Percentiles rank a stretch among this genome's conserved stretches.
These are phyloP conservation scores for Sugiyamaella paludigena DNA, from an alignment of 1,139 yeast species.

Conservation along the genomic window DNA sequence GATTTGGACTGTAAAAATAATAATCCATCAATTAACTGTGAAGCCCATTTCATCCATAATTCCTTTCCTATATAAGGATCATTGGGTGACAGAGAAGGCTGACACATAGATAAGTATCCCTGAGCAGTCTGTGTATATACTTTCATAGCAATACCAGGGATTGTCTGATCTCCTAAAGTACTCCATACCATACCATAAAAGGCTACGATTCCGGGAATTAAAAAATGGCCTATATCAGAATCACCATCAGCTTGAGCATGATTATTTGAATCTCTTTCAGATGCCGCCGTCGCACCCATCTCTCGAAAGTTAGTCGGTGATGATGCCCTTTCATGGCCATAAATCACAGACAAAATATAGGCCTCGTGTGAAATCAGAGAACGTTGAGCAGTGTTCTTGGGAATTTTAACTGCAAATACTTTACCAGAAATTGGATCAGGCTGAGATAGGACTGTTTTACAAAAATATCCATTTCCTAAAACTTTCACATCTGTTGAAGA, in stretches of 20 bases:
- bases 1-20: conserved; percentile 51
- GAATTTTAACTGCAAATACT: conserved; percentile 20
- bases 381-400: conserved; percentile 14
- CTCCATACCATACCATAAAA: conserved; percentile 20
- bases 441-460: conserved; percentile 18
- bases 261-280: too few relatives aligned
- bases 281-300: too few relatives aligned
- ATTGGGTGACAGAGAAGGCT: conserved; percentile 1
- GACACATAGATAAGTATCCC: conserved; percentile 10
- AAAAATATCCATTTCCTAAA: conserved; percentile 24
- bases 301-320: too few relatives aligned
- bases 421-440: conserved; percentile 9
- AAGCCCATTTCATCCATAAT: conserved; percentile 38
- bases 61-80: conserved; percentile 20
- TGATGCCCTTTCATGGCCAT: too few relatives aligned
- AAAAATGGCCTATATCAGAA: background rate
- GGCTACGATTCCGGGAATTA: conserved; percentile 16
- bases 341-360: conserved; percentile 14
- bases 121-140: conserved; percentile 22
- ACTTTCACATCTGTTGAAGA: background rate
- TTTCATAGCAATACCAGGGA: conserved; percentile 17
- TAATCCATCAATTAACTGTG: conserved; percentile 53
- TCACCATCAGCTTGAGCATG: background rate
- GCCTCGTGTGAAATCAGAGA: conserved; percentile 22
- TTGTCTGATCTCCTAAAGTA: conserved; percentile 10